phyloP scores from a whole-genome alignment of 768 basidiomycete species.

The Sarcodon aspratus region DNA sequence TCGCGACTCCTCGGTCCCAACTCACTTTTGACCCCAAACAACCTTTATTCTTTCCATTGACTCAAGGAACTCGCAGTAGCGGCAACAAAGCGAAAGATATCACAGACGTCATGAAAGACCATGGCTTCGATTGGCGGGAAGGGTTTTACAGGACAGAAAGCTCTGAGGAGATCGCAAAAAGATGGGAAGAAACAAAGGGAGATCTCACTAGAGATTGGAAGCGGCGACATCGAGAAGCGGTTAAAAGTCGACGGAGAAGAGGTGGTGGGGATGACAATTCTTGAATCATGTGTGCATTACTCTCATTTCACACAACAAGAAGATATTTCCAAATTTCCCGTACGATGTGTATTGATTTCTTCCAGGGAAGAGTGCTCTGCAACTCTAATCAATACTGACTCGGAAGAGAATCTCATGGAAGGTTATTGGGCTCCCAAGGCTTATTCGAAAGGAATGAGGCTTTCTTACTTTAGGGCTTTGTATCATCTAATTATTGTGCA shows the following conservation, averaged over 20 bases:
- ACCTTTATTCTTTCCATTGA: slow-evolving; percentile 55
- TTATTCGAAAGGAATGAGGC: too few relatives aligned
- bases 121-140: slow-evolving; percentile 37
- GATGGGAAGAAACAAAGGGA: slow-evolving; percentile 62
- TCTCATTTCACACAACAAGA: too few relatives aligned
- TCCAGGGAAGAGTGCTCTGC: too few relatives aligned
- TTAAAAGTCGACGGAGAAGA: slow-evolving; percentile 48
- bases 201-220: slow-evolving; percentile 73
- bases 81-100: slow-evolving; percentile 29
- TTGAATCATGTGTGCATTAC: too few relatives aligned
- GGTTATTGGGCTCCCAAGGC: too few relatives aligned
- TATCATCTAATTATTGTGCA: too few relatives aligned
- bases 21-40: slow-evolving; percentile 38
- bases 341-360: too few relatives aligned
- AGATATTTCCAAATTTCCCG: too few relatives aligned
- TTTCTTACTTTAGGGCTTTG: too few relatives aligned
- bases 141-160: slow-evolving; percentile 40
- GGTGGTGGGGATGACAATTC: slow-evolving; percentile 27
- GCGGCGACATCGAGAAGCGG: slow-evolving; percentile 63
- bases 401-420: too few relatives aligned
- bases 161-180: slow-evolving; percentile 48
- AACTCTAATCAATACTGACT: too few relatives aligned
- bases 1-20: slow-evolving; percentile 2
- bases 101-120: slow-evolving; percentile 36
- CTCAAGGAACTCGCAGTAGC: slow-evolving; percentile 8